Base-by-base conservation (phyloP, 192 early-diverging fungal species). In the Entrophospora sp. region DNA sequence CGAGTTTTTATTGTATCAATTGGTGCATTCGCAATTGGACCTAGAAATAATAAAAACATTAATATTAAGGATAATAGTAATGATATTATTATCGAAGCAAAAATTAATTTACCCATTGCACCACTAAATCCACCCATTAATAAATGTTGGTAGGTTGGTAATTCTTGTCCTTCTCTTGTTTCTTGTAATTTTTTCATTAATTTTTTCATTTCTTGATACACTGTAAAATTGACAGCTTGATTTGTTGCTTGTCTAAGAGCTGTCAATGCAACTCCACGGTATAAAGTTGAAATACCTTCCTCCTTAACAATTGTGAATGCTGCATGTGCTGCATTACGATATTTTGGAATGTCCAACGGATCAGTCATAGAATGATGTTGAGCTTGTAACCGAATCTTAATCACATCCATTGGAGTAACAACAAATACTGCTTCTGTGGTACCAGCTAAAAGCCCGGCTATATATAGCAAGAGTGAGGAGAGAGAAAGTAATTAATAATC, bases 1-100 rank as follows among this genome's bases (percentile, higher is more conserved):
- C 96, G 90, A 16, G 96, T 98, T 82, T 98, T 98, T 80, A 98
- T 94, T 32, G 93, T 96, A 74, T 98, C 96, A 43, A 98, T 95
- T 22, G 96, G 96, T 3, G 90, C 91, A 72, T 98, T 98, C 48
- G 90, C 94, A 1, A 98, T 73, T 1, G 96, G 96, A 34, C 94
- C 89, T 66, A 32, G 10, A 61, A 61, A 2, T 24, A 59, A 34
- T 28, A 40, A 38, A 40, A 30, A 43, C 13, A 37, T 35, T 36
- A 35, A 37, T 18, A 27, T 0, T 61, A 3, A 40, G 10, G 5
- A 32, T 31, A 12, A 20, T 44, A 16, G 30, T 28, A 5, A 42
- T 8, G 3, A 5, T 24, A 34, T 24, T 48, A 2, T 14, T 5
- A 12, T 43, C 6, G 27, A 61, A 79, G 86, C 18, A 49, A 35